A percentile compares a stretch with the other conserved stretches of the same genome.
Evolutionary conservation across 768 basidiomycete species (phyloP).

Genomic region (Psilocybe subaeruginosa): DNA sequence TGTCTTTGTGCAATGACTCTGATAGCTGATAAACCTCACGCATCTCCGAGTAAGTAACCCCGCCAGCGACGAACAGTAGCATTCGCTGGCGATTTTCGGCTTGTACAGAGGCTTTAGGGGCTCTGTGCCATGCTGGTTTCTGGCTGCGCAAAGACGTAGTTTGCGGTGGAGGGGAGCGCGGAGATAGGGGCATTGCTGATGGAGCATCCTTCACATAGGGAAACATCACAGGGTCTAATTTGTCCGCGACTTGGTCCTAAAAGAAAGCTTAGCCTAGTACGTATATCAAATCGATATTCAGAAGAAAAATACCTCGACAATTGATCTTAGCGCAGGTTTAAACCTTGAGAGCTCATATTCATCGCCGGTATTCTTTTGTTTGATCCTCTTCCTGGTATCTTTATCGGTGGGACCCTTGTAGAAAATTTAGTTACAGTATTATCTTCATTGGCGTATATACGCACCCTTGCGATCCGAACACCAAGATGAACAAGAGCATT

Average conservation of each 20-base stretch:
- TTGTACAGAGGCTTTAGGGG: slow-evolving; percentile 51
- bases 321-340: slow-evolving; percentile 78
- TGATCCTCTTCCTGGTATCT: slow-evolving; percentile 80
- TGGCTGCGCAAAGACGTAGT: slow-evolving; percentile 84
- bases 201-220: slow-evolving; percentile 90
- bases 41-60: slow-evolving; percentile 96
- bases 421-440: neutral
- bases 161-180: slow-evolving; percentile 56
- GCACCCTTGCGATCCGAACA: slow-evolving; percentile 79
- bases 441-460: slow-evolving; percentile 21
- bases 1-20: slow-evolving; percentile 76
- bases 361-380: slow-evolving; percentile 80
- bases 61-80: slow-evolving; percentile 91
- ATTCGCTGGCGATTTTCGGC: slow-evolving; percentile 72
- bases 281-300: neutral
- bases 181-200: slow-evolving; percentile 44
- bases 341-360: slow-evolving; percentile 97
- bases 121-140: slow-evolving; percentile 89
- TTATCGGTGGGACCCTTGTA: slow-evolving; percentile 72
- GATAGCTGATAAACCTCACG: slow-evolving; percentile 86
- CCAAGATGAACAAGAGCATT: slow-evolving; percentile 87
- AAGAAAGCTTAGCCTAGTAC: neutral
- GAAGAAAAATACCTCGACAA: slow-evolving; percentile 70
- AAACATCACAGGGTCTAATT: slow-evolving; percentile 78
- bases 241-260: slow-evolving; percentile 83